Base-by-base conservation (phyloP, 495 filamentous ascomycete species). In the Pyronema omphalodes region DNA sequence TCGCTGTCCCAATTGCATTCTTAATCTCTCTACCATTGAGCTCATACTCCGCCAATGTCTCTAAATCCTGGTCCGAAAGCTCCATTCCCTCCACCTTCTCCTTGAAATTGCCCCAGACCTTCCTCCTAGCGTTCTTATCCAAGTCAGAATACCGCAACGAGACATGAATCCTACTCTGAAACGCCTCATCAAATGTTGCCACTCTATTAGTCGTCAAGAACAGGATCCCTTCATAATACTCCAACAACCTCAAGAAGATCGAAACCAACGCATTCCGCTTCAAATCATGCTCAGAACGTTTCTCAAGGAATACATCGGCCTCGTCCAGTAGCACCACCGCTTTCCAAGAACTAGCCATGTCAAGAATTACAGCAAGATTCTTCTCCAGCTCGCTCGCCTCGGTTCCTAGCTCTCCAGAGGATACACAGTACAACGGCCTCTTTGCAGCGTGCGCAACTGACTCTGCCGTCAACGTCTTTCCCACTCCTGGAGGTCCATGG, bases 1-100 rank as follows among this genome's bases (percentile, higher is more conserved):
- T 85, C 0, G 87, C 86, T 0, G 85, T 88, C 46, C 83, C 77
- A 44, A 93, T 82, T 7, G 80, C 82, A 67, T 94, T 93, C 73
- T 94, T 94, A 74, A 94, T 94, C 80, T 81, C 53, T 17, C 58
- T 49, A 37, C 58, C 58, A 29, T 60, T 60, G 18, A 50, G 53
- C 51, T 45, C 56, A 45, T 51, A 6, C 37, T 17, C 33, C 9
- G 48, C 5, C 43, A 55, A 46, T 14, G 55, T 55, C 23, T 53
- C 40, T 29, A 56, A 46, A 6, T 54, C 17, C 7, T 33, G 36
- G 37, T 59, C 45, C 11, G 34, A 44, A 7, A 29, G n/a, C 9
- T 57, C 53, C 33, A 50, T 36, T 23, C 53, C 52, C 40, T 49
- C 54, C 18, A 47, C 34, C 18, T 56, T 37, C 17, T 51, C 37